Evolutionary conservation across 305 asterid genomes (phyloP), one percentile per base, ranked within the genome.

Genomic region (Coffea humblotiana): DNA sequence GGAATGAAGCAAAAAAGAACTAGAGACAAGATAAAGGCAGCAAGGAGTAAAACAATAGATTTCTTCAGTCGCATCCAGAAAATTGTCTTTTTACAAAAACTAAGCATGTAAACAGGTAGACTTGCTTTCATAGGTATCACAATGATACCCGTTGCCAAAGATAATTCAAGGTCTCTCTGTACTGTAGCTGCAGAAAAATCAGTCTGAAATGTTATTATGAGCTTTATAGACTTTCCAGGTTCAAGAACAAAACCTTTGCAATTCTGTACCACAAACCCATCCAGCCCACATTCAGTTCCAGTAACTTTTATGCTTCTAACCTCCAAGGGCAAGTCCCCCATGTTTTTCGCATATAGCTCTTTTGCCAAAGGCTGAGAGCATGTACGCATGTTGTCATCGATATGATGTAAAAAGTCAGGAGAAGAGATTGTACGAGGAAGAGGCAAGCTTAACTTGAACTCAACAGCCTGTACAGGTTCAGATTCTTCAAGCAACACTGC

Each of bases 81-180:
- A 48, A 86, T 67, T 11, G 94, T 83, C 86, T 89, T 88, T 86
- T 85, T 90, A 88, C 99, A 96, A 83, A 86, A 85, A 82, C 86
- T 84, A 40, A 92, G 81, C 90, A 92, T 76, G 83, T 81, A 80
- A 70, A 88, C 79, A 21, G 99, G 93, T 75, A 91, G 76, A 83
- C 90, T 90, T 27, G 92, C 97, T 87, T 89, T 91, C 98, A 95
- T 92, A 49, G 98, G 99, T 84, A 96, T 87, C 85, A 94, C 94
- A 77, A 92, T 82, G 78, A 90, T 86, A 61, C 99, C 99, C 61
- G 90, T 84, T n/a, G 96, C 83, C 82, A 91, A 88, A 76, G 84
- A 86, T 86, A 95, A 87, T 71, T 94, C 97, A 73, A 95, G 95
- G 84, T 95, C 97, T 86, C 99, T 88, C 73, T 86, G 93, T 66